phyloP scores from a whole-genome alignment of 768 basidiomycete genomes.

The Phlebiopsis flavidoalba region DNA sequence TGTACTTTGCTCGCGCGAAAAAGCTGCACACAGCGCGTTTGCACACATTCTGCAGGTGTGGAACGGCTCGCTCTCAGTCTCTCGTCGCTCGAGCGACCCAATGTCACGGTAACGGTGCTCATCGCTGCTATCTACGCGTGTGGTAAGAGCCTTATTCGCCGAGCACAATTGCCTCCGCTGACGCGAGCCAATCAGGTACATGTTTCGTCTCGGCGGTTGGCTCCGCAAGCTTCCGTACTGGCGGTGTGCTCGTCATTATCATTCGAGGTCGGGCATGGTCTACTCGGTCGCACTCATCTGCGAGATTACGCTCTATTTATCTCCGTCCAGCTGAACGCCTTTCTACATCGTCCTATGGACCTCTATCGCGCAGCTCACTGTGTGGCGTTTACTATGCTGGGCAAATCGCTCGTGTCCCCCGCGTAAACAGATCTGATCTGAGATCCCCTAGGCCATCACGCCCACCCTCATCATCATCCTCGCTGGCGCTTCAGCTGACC shows the following conservation, averaged over 20 bases:
- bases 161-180: neutral
- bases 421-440: neutral
- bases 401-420: neutral
- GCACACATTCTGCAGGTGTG: constrained; percentile 24
- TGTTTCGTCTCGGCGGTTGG: constrained; percentile 19
- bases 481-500: constrained; percentile 23
- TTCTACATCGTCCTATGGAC: constrained; percentile 35
- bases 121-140: constrained; percentile 29
- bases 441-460: constrained; percentile 20
- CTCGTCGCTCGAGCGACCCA: constrained; percentile 26
- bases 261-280: constrained; percentile 27
- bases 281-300: constrained; percentile 29
- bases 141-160: constrained; percentile 19
- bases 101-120: constrained; percentile 27
- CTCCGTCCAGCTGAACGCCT: constrained; percentile 26
- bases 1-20: constrained; percentile 23
- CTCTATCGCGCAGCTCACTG: constrained; percentile 32
- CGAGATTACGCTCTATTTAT: constrained; percentile 31
- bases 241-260: constrained; percentile 23
- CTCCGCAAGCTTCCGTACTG: constrained; percentile 19
- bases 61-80: constrained; percentile 33
- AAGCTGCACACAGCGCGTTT: constrained; percentile 29
- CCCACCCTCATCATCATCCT: constrained; percentile 29
- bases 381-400: constrained; percentile 6
- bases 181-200: constrained; percentile 14